Evolutionary conservation across 208 protist species (phyloP).

Genomic region (Porcisia hertigi): DNA sequence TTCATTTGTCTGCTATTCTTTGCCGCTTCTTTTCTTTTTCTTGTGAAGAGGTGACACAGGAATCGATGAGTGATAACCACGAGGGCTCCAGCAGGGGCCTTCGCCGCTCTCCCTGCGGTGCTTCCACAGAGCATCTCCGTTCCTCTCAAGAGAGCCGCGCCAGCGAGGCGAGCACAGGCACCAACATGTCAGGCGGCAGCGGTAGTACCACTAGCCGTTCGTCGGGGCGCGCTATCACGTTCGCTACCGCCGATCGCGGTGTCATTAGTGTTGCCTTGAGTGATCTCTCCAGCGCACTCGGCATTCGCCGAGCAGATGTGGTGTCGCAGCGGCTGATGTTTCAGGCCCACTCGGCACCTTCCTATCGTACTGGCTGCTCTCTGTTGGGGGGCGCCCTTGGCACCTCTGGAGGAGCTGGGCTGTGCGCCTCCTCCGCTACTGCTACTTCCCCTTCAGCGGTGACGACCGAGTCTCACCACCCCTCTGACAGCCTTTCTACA

Average conservation of each 20-base stretch:
- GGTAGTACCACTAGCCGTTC: not conserved
- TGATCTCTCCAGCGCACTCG: conserved; percentile 29
- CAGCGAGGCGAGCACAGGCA: conserved; percentile 22
- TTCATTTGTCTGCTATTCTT: no score
- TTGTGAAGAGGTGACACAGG: not conserved
- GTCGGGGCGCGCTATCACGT: conserved; percentile 16
- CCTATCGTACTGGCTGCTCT: conserved; percentile 6
- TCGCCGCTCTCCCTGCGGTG: not conserved
- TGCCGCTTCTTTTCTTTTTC: no score
- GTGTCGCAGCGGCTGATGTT: conserved; percentile 22
- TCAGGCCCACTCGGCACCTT: conserved; percentile 22
- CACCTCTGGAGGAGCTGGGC: not conserved
- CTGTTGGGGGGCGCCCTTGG: conserved; percentile 10
- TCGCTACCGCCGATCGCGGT: conserved; percentile 14
- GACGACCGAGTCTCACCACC: not conserved
- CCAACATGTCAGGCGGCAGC: not conserved
- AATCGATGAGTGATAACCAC: not conserved
- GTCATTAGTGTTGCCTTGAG: conserved; percentile 23
- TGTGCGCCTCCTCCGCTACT: not conserved
- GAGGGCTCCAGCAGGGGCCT: not conserved
- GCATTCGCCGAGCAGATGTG: conserved; percentile 23
- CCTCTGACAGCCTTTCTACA: no score
- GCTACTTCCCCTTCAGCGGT: not conserved
- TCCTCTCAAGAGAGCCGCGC: conserved; percentile 7
- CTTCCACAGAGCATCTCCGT: not conserved